Conservation (phyloP, 257 asterid genomes). For the Prunella vulgaris region DNA sequence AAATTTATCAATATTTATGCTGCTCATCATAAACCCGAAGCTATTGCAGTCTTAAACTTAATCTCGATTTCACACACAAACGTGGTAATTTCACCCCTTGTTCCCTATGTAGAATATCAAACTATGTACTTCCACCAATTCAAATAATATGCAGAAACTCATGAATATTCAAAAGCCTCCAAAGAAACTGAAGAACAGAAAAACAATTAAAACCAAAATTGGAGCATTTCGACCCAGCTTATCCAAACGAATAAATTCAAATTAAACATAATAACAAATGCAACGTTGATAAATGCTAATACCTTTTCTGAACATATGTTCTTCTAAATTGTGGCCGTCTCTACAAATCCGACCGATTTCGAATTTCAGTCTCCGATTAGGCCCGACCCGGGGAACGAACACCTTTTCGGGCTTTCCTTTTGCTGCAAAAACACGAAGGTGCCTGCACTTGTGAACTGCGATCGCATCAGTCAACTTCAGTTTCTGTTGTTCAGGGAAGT, state of each 20-base stretch:
- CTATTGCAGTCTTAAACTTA: background rate
- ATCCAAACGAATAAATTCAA: conserved; percentile 1
- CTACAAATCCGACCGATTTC: background rate
- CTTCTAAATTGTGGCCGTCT: background rate
- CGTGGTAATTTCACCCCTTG: background rate
- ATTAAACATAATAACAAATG: background rate
- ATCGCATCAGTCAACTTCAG: conserved; percentile 23
- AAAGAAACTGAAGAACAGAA: background rate
- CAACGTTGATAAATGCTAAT: background rate
- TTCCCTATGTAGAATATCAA: background rate
- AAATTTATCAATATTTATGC: background rate
- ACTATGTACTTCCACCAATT: background rate
- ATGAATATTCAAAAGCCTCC: background rate
- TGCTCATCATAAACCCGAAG: background rate
- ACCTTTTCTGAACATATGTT: conserved; percentile 15
- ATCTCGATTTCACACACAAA: background rate
- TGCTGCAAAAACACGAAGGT: conserved; percentile 13
- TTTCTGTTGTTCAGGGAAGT: background rate
- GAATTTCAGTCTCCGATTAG: background rate
- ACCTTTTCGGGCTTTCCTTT: background rate
- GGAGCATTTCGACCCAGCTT: background rate
- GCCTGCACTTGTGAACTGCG: conserved; percentile 7
- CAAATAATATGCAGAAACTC: background rate
- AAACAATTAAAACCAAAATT: background rate
- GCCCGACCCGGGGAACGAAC: conserved; percentile 2